These are phyloP conservation scores for Rhodocollybia butyracea DNA, from an alignment of 768 basidiomycete genomes.

Conservation along the genomic window DNA sequence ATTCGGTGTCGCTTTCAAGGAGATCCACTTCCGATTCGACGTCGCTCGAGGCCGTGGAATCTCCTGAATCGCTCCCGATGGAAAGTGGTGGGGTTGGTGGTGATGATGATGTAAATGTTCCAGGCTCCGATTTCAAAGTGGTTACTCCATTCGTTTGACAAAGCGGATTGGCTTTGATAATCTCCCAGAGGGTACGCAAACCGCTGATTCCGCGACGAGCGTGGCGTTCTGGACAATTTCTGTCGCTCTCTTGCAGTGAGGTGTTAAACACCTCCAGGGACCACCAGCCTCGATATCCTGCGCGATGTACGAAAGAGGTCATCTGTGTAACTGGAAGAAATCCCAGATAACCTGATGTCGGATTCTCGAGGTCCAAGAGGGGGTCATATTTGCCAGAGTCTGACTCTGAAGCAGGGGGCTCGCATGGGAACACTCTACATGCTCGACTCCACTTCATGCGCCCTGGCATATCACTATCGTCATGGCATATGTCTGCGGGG, in stretches of 20 bases:
- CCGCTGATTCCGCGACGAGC: conserved; percentile 22
- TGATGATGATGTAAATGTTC: background rate
- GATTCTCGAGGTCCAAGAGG: conserved; percentile 5
- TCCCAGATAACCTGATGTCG: conserved; percentile 15
- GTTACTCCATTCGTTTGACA: too few species aligned
- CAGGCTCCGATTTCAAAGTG: too few species aligned
- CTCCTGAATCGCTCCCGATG: background rate
- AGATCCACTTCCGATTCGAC: background rate
- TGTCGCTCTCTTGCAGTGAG: conserved; percentile 20
- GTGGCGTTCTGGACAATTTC: conserved; percentile 21
- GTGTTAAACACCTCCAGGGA: conserved; percentile 38
- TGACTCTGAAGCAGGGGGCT: conserved; percentile 14
- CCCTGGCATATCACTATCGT: conserved; percentile 20
- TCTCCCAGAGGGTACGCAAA: conserved; percentile 18
- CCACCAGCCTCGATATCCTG: conserved; percentile 34
- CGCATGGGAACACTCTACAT: conserved; percentile 35
- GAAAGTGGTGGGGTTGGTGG: background rate
- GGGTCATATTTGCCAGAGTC: background rate
- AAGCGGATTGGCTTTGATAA: background rate
- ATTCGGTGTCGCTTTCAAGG: background rate
- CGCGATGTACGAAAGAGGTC: conserved; percentile 25
- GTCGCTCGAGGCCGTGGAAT: background rate
- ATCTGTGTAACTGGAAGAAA: conserved; percentile 34
- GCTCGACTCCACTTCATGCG: conserved; percentile 37
- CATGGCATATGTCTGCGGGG: conserved; percentile 15